Evolutionary conservation across 257 asterid species (phyloP).

Genomic region (Thymus quinquecostatus): DNA sequence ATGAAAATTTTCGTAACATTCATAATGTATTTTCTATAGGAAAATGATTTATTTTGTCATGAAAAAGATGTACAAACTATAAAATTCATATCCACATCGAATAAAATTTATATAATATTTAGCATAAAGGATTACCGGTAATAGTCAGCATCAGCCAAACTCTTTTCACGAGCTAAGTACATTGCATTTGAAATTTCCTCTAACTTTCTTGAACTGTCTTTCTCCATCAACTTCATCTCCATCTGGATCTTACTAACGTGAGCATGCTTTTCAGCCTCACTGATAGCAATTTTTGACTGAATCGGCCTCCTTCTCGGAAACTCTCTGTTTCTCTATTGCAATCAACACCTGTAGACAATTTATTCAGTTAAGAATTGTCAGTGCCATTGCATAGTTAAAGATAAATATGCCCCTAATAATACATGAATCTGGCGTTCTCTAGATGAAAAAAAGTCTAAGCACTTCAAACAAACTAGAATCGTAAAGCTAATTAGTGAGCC

Average conservation of each 20-base stretch:
- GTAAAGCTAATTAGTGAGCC: conserved; percentile 12
- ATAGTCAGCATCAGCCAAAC: conserved; percentile 92
- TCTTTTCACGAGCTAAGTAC: conserved; percentile 91
- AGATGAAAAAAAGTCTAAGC: conserved; percentile 4
- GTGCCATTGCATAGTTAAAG: not conserved
- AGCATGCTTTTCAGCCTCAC: conserved; percentile 93
- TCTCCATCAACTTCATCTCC: conserved; percentile 94
- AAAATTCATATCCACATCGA: too few species aligned
- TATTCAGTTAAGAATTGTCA: conserved; percentile 8
- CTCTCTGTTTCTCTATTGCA: conserved; percentile 90
- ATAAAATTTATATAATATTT: too few species aligned
- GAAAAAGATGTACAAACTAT: too few species aligned
- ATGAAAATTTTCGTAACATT: too few species aligned
- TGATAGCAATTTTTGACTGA: conserved; percentile 82
- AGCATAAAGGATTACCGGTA: conserved; percentile 69
- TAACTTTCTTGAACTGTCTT: conserved; percentile 84
- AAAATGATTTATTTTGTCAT: too few species aligned
- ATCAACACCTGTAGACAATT: conserved; percentile 69
- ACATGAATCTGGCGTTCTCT: conserved; percentile 13
- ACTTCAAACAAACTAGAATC: conserved; percentile 19
- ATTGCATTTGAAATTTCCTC: conserved; percentile 90
- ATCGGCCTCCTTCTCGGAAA: conserved; percentile 99
- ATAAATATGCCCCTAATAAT: conserved; percentile 6
- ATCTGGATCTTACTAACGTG: conserved; percentile 92
- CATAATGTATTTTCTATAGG: too few species aligned